Percentiles rank a stretch among this genome's conserved stretches.
These are phyloP conservation scores for Tilletia setariae DNA, from an alignment of 1,284 basidiomycete genomes.

Conservation along the genomic window DNA sequence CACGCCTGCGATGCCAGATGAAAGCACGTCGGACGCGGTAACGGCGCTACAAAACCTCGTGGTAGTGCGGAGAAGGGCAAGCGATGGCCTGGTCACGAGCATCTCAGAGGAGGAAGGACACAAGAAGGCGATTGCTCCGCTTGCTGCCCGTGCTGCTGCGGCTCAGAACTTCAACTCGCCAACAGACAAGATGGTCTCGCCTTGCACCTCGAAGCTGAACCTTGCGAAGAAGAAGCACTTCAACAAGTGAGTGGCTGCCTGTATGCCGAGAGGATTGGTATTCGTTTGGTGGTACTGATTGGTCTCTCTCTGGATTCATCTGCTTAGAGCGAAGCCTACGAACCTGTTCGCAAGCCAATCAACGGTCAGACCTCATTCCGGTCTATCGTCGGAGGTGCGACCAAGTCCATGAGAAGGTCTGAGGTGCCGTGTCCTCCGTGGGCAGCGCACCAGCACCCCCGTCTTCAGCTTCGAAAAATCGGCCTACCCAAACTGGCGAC, in stretches of 20 bases:
- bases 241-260: slow-evolving; percentile 30
- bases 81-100: slow-evolving; percentile 43
- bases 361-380: background rate
- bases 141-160: slow-evolving; percentile 46
- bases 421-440: too few relatives aligned
- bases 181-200: slow-evolving; percentile 51
- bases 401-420: too few relatives aligned
- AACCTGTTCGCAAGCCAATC: slow-evolving; percentile 38
- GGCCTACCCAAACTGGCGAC: too few relatives aligned
- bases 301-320: background rate
- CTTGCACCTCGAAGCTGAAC: slow-evolving; percentile 52
- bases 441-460: too few relatives aligned
- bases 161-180: slow-evolving; percentile 48
- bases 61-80: slow-evolving; percentile 46
- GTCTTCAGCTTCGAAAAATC: too few relatives aligned
- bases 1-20: slow-evolving; percentile 11
- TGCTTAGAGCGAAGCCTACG: slow-evolving; percentile 42
- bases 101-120: slow-evolving; percentile 51
- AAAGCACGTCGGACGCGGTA: slow-evolving; percentile 15
- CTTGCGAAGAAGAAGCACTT: slow-evolving; percentile 50
- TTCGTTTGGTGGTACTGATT: background rate
- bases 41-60: slow-evolving; percentile 36
- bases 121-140: slow-evolving; percentile 46
- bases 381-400: background rate
- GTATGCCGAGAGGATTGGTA: background rate